Evolutionary conservation across 2,329 filamentous ascomycete genomes (phyloP), one percentile per base, ranked within the genome.

Genomic region (Cytospora chrysosperma): DNA sequence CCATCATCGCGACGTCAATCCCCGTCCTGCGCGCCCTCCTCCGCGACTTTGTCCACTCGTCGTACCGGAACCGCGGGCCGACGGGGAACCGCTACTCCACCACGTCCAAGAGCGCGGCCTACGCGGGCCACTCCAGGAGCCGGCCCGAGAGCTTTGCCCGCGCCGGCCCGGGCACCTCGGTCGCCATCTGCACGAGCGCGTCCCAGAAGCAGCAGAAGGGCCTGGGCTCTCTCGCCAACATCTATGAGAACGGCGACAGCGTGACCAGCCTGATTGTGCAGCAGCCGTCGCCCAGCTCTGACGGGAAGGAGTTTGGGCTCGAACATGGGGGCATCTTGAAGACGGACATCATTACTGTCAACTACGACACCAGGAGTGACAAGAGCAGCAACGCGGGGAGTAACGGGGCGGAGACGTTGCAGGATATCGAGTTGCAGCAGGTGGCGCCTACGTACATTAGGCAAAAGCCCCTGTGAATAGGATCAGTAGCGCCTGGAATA

Each of bases 1-100:
- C 72, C 9, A 73, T 74, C 56, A 72, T 73, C 55, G 72, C 72
- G 0, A 66, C 72, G n/a, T 73, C 70, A 0, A 72, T 74, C 8
- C 72, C 72, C 2, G 69, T 73, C 19, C 67, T 74, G 13, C 68
- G 72, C n/a, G 69, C 70, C 15, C 63, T 70, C n/a, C 30, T 61
- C 5, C 53, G 30, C 37, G 56, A 43, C 32, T 53, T 55, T 1
- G 59, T 58, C 21, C 50, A 40, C 37, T 60, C 51, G 15, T 52
- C 55, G 26, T 56, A 40, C 8, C 58, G 59, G 17, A 56, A 57
- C 24, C 53, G 43, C 28, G 27, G 59, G 3, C 51, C 37, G n/a
- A 37, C 62, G 7, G 40, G 12, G 2, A 49, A 53, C 24, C 30
- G 58, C 26, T 53, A 27, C 13, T 60, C 55, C 54, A 61, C 58